Percentiles rank a stretch among this genome's conserved stretches.
These are phyloP conservation scores for Chloranthus sessilifolius DNA, from an alignment of 164 flowering plant species.

Conservation along the genomic window DNA sequence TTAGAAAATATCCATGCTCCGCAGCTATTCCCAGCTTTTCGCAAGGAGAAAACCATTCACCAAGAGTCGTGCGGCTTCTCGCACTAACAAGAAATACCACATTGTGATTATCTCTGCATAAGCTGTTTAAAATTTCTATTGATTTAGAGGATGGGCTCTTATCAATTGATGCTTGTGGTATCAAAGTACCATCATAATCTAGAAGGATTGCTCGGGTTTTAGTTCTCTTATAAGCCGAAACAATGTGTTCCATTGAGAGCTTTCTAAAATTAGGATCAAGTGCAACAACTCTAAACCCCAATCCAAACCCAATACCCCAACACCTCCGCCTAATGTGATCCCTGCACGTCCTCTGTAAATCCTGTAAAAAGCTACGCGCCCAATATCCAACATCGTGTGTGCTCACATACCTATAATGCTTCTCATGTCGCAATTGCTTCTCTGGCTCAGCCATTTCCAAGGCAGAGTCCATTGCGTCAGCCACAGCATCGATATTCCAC, in stretches of 20 bases:
- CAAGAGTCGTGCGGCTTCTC: slow-evolving; percentile 35
- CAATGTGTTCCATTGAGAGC: slow-evolving; percentile 61
- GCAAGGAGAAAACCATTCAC: slow-evolving; percentile 64
- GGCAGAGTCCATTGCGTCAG: slow-evolving; percentile 71
- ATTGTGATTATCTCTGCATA: slow-evolving; percentile 57
- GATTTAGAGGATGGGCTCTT: slow-evolving; percentile 49
- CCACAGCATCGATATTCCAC: slow-evolving; percentile 68
- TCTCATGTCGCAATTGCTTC: slow-evolving; percentile 68
- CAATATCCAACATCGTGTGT: slow-evolving; percentile 75
- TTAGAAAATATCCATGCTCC: slow-evolving; percentile 67
- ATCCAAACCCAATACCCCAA: slow-evolving; percentile 76
- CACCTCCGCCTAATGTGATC: slow-evolving; percentile 50
- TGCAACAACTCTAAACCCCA: slow-evolving; percentile 63
- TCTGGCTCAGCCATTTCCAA: slow-evolving; percentile 51
- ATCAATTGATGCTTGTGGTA: slow-evolving; percentile 61
- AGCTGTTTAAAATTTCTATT: slow-evolving; percentile 42
- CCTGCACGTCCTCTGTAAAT: slow-evolving; percentile 56
- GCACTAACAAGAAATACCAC: slow-evolving; percentile 69
- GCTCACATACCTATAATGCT: slow-evolving; percentile 68
- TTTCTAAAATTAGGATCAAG: slow-evolving; percentile 68
- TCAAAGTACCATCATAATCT: slow-evolving; percentile 81
- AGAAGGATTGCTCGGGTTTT: slow-evolving; percentile 55
- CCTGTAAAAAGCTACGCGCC: slow-evolving; percentile 67
- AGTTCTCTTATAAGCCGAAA: slow-evolving; percentile 64
- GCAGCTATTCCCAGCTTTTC: slow-evolving; percentile 68